A percentile compares a stretch with the other conserved stretches of the same genome.
phyloP scores from a whole-genome alignment of 1,139 yeast species.

The Sugiyamaella grinbergsii region DNA sequence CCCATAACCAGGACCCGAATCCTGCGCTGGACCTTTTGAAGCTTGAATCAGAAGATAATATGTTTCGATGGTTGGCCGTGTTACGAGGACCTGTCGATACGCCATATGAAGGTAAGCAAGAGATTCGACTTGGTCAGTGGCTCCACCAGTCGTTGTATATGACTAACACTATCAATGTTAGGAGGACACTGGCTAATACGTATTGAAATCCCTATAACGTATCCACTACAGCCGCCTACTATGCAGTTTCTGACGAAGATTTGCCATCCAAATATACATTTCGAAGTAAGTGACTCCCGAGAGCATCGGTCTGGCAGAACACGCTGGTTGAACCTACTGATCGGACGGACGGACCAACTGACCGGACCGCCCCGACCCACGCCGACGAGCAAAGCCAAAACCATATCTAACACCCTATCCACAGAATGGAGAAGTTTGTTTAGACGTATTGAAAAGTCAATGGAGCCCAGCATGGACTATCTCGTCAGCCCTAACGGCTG shows the following conservation, averaged over 20 bases:
- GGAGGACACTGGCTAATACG: constrained; percentile 61
- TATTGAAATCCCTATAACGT: constrained; percentile 54
- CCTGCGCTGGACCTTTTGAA: constrained; percentile 44
- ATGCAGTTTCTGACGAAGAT: constrained; percentile 58
- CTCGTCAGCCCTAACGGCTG: constrained; percentile 68
- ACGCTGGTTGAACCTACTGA: not conserved
- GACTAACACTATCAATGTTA: not conserved
- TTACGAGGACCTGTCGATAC: constrained; percentile 60
- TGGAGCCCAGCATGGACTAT: constrained; percentile 95
- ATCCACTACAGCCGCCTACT: constrained; percentile 73
- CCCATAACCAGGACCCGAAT: constrained; percentile 44
- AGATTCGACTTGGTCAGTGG: not conserved
- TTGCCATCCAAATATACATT: constrained; percentile 75
- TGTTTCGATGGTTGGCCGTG: constrained; percentile 61
- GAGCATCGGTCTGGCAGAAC: too few relatives aligned
- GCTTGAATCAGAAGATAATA: constrained; percentile 53
- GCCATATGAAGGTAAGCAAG: constrained; percentile 45
- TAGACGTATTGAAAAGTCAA: constrained; percentile 68
- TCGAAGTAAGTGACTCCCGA: constrained; percentile 38
- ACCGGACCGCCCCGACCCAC: not conserved
- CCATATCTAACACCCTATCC: constrained; percentile 18
- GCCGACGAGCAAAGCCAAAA: not conserved
- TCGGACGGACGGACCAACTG: not conserved
- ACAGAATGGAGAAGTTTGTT: constrained; percentile 74
- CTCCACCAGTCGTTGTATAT: not conserved